Conservation (phyloP, 192 early-diverging fungal species). For the Thamnidium elegans region DNA sequence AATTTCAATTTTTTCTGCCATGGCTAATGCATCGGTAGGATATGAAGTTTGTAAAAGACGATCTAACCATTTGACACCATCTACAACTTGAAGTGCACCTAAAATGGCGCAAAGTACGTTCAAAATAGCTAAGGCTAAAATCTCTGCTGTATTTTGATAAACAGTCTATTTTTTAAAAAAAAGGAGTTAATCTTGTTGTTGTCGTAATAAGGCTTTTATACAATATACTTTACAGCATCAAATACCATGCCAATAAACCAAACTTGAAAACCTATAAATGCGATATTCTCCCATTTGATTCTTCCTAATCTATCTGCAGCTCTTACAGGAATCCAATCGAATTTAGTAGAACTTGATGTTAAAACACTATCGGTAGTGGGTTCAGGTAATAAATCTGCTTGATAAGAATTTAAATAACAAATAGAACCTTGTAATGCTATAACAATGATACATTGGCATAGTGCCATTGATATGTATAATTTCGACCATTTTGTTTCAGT, state of each 20-base stretch:
- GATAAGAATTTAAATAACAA: slow-evolving; percentile 27
- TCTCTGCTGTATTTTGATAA: slow-evolving; percentile 41
- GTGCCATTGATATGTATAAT: slow-evolving; percentile 31
- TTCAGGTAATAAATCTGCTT: slow-evolving; percentile 23
- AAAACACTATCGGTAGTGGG: slow-evolving; percentile 6
- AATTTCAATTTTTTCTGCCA: slow-evolving; percentile 37
- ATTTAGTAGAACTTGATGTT: slow-evolving; percentile 1
- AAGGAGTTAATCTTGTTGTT: not conserved
- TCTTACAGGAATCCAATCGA: slow-evolving; percentile 7
- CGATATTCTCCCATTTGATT: slow-evolving; percentile 45
- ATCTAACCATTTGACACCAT: slow-evolving; percentile 34
- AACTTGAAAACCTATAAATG: slow-evolving; percentile 37
- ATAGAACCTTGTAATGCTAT: slow-evolving; percentile 28
- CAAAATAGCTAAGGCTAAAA: slow-evolving; percentile 34
- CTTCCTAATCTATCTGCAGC: slow-evolving; percentile 31
- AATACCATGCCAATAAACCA: slow-evolving; percentile 41
- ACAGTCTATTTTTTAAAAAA: slow-evolving; percentile 32
- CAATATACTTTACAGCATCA: slow-evolving; percentile 33
- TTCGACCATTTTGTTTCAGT: slow-evolving; percentile 39
- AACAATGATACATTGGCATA: slow-evolving; percentile 33
- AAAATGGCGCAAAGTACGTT: slow-evolving; percentile 38
- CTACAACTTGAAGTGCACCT: slow-evolving; percentile 34
- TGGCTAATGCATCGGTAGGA: slow-evolving; percentile 15
- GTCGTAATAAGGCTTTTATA: not conserved
- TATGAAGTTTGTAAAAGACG: slow-evolving; percentile 6